A percentile compares a stretch with the other conserved stretches of the same genome.
Evolutionary conservation across 2,329 filamentous ascomycete genomes (phyloP).

Genomic region (Epicoccum sorghinum): DNA sequence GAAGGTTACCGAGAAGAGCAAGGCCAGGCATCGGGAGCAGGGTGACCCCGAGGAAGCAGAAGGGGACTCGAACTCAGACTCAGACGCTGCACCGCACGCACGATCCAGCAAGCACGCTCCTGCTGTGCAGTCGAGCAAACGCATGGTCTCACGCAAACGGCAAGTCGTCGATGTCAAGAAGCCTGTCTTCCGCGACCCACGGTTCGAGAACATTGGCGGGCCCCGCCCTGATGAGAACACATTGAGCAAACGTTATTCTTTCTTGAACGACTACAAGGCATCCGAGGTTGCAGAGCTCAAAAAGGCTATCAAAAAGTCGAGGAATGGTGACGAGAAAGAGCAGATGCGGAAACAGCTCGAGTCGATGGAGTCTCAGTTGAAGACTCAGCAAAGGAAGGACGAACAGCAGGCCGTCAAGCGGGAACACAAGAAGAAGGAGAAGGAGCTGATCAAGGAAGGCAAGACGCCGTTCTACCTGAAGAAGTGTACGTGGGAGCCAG

Average conservation of each 20-base stretch:
- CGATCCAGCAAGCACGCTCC: slow-evolving; percentile 88
- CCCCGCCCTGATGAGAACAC: slow-evolving; percentile 61
- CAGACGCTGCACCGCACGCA: slow-evolving; percentile 46
- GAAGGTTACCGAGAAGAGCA: slow-evolving; percentile 16
- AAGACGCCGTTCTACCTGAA: slow-evolving; percentile 96
- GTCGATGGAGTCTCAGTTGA: slow-evolving; percentile 79
- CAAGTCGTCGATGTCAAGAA: slow-evolving; percentile 71
- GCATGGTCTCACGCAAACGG: slow-evolving; percentile 80
- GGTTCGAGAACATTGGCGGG: slow-evolving; percentile 75
- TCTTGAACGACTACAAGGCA: slow-evolving; percentile 84
- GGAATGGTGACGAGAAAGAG: slow-evolving; percentile 69
- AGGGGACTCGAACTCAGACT: slow-evolving; percentile 34
- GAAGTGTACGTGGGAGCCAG: slow-evolving; percentile 56
- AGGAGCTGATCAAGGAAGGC: slow-evolving; percentile 81
- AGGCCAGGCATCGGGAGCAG: slow-evolving; percentile 24
- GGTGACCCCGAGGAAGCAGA: slow-evolving; percentile 43
- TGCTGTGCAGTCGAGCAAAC: slow-evolving; percentile 79
- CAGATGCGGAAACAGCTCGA: slow-evolving; percentile 73
- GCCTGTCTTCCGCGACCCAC: slow-evolving; percentile 73
- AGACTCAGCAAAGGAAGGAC: slow-evolving; percentile 72
- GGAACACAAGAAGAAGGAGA: slow-evolving; percentile 81
- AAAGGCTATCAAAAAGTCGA: slow-evolving; percentile 68
- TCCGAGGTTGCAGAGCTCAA: slow-evolving; percentile 81
- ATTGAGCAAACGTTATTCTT: slow-evolving; percentile 77
- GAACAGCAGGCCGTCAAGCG: slow-evolving; percentile 71